Evolutionary conservation across 2,329 filamentous ascomycete genomes (phyloP), one percentile per base, ranked within the genome.

Genomic region (Alternaria conjuncta): DNA sequence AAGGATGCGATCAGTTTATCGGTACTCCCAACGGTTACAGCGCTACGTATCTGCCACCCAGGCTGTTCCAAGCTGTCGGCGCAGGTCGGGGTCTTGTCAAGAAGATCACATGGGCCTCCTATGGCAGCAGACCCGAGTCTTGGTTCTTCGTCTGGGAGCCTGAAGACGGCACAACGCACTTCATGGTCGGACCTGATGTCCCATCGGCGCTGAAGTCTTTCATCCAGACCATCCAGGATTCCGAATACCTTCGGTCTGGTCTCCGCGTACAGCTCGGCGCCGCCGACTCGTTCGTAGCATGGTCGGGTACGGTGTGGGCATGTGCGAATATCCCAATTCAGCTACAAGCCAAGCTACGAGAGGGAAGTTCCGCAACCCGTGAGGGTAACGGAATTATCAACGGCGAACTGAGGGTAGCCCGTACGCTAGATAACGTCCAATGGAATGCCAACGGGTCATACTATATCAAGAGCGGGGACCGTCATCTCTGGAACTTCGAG

Each of bases 101-200:
- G 41, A 71, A 65, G 53, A 64, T 79, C 8, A 57, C 60, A 3
- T 75, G 71, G 63, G 77, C 66, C 6, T 73, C 77, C 0, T 77
- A 73, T 43, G 75, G 76, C 32, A 64, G 58, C 46, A 41, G 59
- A 3, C 36, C 49, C 2, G 60, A 74, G 11, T 75, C 73, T 1
- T 79, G 70, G 71, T 78, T 78, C 68, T 70, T 77, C 28, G 55
- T 57, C 0, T 75, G 65, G 26, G 63, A 75, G 58, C 61, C 64
- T 46, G 28, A 26, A 11, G 51, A 72, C 28, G 70, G 71, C 21
- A 46, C 20, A 2, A 47, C 25, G 13, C 25, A 25, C 5, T 65
- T 64, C 32, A 65, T 60, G 12, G 45, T 62, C 46, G 72, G 74
- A 18, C 20, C 49, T 3, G 53, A 15, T 13, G 57, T 60, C 2